Percentiles rank a stretch among this genome's conserved stretches.
Evolutionary conservation across 768 basidiomycete species (phyloP).

Genomic region (Stropharia rugosoannulata): DNA sequence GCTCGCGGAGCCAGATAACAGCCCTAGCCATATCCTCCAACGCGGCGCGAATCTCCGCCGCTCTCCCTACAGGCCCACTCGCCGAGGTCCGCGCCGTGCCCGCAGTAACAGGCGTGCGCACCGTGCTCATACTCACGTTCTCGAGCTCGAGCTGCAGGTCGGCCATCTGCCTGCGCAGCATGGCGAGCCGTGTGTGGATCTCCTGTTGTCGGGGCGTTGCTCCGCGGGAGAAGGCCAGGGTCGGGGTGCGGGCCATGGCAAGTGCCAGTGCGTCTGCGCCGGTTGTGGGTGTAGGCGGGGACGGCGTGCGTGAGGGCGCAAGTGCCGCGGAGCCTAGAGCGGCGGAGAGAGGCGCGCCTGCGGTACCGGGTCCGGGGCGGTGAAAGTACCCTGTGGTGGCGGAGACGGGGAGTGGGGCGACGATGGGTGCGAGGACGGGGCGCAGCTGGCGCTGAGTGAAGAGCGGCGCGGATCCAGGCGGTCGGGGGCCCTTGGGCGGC

Average conservation of each 20-base stretch:
- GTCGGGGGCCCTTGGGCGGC: slow-evolving; percentile 12
- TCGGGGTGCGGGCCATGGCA: neutral
- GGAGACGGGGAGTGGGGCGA: too few species aligned
- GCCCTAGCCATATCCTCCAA: slow-evolving; percentile 21
- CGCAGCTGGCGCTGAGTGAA: neutral
- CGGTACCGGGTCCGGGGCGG: neutral
- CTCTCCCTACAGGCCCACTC: neutral
- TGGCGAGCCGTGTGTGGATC: slow-evolving; percentile 12
- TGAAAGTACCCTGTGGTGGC: too few species aligned
- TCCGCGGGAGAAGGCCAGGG: neutral
- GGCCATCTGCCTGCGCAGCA: slow-evolving; percentile 17
- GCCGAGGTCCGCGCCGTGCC: neutral
- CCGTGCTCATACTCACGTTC: neutral
- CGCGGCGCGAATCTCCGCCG: slow-evolving; percentile 7
- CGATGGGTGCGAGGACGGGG: too few species aligned
- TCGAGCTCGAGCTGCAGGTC: slow-evolving; percentile 13
- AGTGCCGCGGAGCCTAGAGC: neutral
- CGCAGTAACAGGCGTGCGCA: neutral
- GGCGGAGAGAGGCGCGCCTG: neutral
- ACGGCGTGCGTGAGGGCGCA: neutral
- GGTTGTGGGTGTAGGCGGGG: neutral
- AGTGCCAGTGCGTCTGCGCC: neutral
- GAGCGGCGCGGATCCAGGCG: slow-evolving; percentile 5
- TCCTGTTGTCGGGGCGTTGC: slow-evolving; percentile 15
- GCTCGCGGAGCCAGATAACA: slow-evolving; percentile 22